A percentile compares a stretch with the other conserved stretches of the same genome.
phyloP scores from a whole-genome alignment of 805 yeast species.

The Huiozyma naganishii region DNA sequence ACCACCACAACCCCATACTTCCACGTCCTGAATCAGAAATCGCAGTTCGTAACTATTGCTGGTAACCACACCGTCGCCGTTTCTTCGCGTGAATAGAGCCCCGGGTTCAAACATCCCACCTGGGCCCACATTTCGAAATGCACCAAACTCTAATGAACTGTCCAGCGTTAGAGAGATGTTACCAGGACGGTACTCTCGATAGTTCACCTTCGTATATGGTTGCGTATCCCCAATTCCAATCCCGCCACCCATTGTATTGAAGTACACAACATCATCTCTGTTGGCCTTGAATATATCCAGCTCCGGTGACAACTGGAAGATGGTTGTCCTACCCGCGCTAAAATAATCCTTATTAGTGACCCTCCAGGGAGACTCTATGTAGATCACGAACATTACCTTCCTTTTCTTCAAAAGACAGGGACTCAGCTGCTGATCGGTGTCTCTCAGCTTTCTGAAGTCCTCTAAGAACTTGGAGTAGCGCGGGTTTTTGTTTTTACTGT shows the following conservation, averaged over 20 bases:
- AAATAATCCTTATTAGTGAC: constrained; percentile 59
- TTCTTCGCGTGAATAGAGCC: constrained; percentile 7
- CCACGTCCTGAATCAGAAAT: constrained; percentile 62
- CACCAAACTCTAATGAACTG: constrained; percentile 66
- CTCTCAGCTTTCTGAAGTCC: constrained; percentile 36
- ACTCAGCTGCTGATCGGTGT: constrained; percentile 17
- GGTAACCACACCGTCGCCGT: constrained; percentile 12
- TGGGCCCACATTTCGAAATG: constrained; percentile 56
- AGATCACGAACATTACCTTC: constrained; percentile 53
- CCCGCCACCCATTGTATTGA: constrained; percentile 67
- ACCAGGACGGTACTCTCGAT: constrained; percentile 49
- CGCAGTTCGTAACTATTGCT: constrained; percentile 46
- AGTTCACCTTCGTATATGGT: constrained; percentile 41
- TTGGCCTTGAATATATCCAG: constrained; percentile 42
- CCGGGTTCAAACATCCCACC: constrained; percentile 42
- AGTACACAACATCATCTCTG: constrained; percentile 41
- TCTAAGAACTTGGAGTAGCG: constrained; percentile 42
- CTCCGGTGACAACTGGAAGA: constrained; percentile 59
- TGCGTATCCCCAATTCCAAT: constrained; percentile 72
- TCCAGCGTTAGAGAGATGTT: constrained; percentile 74
- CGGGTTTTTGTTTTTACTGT: constrained; percentile 16
- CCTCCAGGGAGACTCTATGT: constrained; percentile 66
- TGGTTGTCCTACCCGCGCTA: constrained; percentile 48
- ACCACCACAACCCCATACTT: constrained; percentile 89
- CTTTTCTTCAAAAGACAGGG: constrained; percentile 13